phyloP scores from a whole-genome alignment of 2,329 filamentous ascomycete genomes.

The Lasiodiplodia citricola region DNA sequence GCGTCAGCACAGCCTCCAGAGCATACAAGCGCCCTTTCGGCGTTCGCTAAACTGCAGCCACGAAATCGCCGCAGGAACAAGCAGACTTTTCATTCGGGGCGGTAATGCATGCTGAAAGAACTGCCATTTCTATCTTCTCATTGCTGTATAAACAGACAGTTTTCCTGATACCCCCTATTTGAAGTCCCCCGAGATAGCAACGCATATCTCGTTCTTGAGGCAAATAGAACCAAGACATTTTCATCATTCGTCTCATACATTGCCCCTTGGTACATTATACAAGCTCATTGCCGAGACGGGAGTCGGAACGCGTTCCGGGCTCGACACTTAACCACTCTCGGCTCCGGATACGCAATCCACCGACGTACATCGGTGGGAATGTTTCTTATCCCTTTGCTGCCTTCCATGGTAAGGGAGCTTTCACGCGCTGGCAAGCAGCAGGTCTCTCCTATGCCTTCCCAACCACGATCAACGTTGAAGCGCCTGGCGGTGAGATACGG shows the following conservation, averaged over 20 bases:
- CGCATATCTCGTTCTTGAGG: neutral
- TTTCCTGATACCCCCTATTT: conserved; percentile 4
- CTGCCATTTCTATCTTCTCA: neutral
- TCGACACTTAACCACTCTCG: neutral
- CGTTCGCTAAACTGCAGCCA: neutral
- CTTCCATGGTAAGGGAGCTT: neutral
- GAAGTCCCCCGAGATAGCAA: neutral
- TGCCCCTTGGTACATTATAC: neutral
- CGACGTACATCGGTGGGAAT: neutral
- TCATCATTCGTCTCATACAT: neutral
- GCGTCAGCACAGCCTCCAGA: neutral
- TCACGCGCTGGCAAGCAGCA: neutral
- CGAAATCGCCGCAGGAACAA: neutral
- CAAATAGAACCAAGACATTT: neutral
- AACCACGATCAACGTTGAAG: too few species aligned
- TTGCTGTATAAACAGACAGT: neutral
- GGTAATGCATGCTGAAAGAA: neutral
- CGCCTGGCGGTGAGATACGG: too few species aligned
- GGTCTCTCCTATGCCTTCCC: neutral
- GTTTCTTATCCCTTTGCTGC: neutral
- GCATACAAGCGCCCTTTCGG: neutral
- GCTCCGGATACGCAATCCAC: neutral
- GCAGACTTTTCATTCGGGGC: neutral
- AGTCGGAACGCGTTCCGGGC: neutral
- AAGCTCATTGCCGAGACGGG: neutral